phyloP scores from a whole-genome alignment of 345 rosid species.

The Citrus sp. region DNA sequence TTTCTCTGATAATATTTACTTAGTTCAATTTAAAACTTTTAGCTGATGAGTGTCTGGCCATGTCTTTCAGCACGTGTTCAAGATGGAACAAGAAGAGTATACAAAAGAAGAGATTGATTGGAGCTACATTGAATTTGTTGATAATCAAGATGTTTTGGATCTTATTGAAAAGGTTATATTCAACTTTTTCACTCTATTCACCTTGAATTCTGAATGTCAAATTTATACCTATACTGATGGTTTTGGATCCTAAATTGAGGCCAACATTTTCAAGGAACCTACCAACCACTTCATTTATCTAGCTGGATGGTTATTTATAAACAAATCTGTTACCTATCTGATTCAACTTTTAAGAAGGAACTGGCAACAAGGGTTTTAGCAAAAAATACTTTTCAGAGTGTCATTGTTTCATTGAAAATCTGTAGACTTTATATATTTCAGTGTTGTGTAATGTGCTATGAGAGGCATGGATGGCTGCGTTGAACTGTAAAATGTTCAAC shows the following conservation, averaged over 20 bases:
- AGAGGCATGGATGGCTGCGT: background rate
- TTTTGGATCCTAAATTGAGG: background rate
- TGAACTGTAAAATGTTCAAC: background rate
- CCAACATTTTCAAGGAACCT: background rate
- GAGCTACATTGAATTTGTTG: slow-evolving; percentile 98
- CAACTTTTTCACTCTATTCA: background rate
- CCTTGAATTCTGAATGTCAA: background rate
- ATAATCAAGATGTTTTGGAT: slow-evolving; percentile 94
- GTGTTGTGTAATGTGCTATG: too few relatives aligned
- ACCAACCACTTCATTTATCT: background rate
- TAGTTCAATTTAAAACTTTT: background rate
- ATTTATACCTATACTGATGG: background rate
- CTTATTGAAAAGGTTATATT: slow-evolving; percentile 80
- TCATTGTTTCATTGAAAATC: too few relatives aligned
- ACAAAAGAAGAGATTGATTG: slow-evolving; percentile 90
- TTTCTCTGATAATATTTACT: slow-evolving; percentile 12
- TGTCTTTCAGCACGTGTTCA: slow-evolving; percentile 83
- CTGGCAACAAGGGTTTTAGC: background rate
- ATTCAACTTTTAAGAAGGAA: background rate
- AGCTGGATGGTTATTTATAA: background rate
- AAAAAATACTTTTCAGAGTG: background rate
- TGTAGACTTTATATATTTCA: too few relatives aligned
- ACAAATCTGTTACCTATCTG: background rate
- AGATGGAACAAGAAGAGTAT: slow-evolving; percentile 99
- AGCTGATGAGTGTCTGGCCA: slow-evolving; percentile 14